Evolutionary conservation across 208 protist genomes (phyloP).

Genomic region (Crithidia brevicula): DNA sequence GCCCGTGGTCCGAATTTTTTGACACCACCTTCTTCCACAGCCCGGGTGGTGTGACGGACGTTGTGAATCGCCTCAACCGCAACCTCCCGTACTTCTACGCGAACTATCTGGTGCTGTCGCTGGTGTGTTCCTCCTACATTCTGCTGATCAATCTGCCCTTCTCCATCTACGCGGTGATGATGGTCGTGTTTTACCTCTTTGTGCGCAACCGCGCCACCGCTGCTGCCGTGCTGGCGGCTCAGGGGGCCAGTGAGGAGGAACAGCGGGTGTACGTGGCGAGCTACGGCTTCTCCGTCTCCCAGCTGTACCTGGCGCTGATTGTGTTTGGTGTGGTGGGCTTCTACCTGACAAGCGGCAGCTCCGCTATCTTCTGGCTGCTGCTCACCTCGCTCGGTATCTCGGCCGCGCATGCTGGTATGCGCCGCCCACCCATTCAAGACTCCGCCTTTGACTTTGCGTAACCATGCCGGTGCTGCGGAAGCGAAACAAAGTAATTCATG

Average conservation of each 20-base stretch:
- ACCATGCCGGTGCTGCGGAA: too few species aligned
- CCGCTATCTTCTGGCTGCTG: slow-evolving; percentile 84
- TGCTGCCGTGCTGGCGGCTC: slow-evolving; percentile 17
- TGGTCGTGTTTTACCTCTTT: slow-evolving; percentile 50
- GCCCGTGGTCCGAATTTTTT: slow-evolving; percentile 88
- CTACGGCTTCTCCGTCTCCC: slow-evolving; percentile 45
- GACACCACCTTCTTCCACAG: slow-evolving; percentile 61
- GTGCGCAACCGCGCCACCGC: slow-evolving; percentile 36
- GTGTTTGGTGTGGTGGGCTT: slow-evolving; percentile 70
- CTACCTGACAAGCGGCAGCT: slow-evolving; percentile 81
- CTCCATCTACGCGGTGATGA: slow-evolving; percentile 57
- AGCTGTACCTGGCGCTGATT: slow-evolving; percentile 68
- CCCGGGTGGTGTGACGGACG: slow-evolving; percentile 60
- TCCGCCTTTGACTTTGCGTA: slow-evolving; percentile 65
- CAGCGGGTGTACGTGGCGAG: slow-evolving; percentile 37
- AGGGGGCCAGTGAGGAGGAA: slow-evolving; percentile 30
- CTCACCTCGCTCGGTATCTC: slow-evolving; percentile 73
- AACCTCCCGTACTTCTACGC: slow-evolving; percentile 87
- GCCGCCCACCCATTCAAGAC: slow-evolving; percentile 57
- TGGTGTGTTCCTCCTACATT: slow-evolving; percentile 77
- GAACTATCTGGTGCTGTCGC: slow-evolving; percentile 90
- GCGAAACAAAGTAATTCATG: too few species aligned
- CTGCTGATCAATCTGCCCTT: slow-evolving; percentile 84
- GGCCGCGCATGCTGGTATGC: slow-evolving; percentile 56
- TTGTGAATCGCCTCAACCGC: slow-evolving; percentile 62